Base-by-base conservation (phyloP, 345 rosid species). In the Firmiana major region DNA sequence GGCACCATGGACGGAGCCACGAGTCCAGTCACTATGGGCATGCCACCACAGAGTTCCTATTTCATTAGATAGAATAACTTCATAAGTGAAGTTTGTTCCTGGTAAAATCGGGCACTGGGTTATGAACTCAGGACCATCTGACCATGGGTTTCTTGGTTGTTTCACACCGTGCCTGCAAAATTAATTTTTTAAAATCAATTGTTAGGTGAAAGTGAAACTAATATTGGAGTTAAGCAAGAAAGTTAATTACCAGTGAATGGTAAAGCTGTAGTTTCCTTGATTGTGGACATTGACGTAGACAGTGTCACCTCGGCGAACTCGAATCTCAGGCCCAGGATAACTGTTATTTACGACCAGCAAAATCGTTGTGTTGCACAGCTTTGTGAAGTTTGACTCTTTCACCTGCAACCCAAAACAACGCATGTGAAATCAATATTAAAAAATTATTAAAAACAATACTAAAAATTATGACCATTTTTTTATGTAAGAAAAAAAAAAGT, bases 21-120 rank as follows among this genome's bases (percentile, higher is more conserved):
- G 75, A 3, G 85, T 63, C 89, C 89, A 88, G 17, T 86, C 88
- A 28, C 88, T 88, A 9, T 88, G 90, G 1, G 90, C 90, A 69
- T 87, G 90, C 90, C 90, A 87, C 89, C 89, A 88, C 1, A 88
- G 70, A 1, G 89, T 88, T 24, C 90, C 88, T 69, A 81, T 87
- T 54, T 88, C 91, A 0, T 21, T 46, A 2, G 83, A 55, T 1
- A 88, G 72, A 9, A 79, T 78, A 15, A 88, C 64, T 48, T 82
- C 68, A 4, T 86, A 75, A 0, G 83, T 88, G 71, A 88, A 88
- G 9, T 75, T 88, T 3, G 57, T 69, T n/a, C 86, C 83, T 2
- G 87, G 75, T 74, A 40, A 55, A 28, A 88, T 88, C 1, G 87
- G 83, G 15, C 91, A 88, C 48, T 88, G 91, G 1, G 91, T 88